These are phyloP conservation scores for Scytalidium lignicola DNA, from an alignment of 2,329 filamentous ascomycete genomes.

Conservation along the genomic window DNA sequence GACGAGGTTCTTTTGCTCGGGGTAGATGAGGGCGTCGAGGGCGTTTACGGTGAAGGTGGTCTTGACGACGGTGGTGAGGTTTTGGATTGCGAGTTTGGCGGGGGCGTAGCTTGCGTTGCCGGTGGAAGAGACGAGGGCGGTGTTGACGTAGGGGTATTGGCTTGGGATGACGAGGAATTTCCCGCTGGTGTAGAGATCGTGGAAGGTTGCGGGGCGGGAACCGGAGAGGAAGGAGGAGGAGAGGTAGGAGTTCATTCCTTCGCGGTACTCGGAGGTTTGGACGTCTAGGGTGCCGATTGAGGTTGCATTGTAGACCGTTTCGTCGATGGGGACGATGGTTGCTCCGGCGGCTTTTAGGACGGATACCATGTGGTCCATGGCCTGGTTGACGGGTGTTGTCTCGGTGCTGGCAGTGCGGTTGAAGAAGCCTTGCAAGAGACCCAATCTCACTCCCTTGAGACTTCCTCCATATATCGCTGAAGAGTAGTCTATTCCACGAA, in stretches of 20 bases:
- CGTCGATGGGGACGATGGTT: conserved; percentile 43
- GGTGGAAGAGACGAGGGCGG: conserved; percentile 45
- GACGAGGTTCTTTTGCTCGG: conserved; percentile 59
- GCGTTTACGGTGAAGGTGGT: conserved; percentile 42
- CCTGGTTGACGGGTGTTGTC: conserved; percentile 50
- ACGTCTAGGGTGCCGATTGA: conserved; percentile 49
- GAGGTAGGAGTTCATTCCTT: conserved; percentile 52
- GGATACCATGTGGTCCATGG: conserved; percentile 42
- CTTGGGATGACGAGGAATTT: conserved; percentile 55
- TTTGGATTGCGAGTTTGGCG: conserved; percentile 42
- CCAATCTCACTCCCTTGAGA: conserved; percentile 37
- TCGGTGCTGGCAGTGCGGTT: conserved; percentile 46
- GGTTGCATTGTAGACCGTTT: conserved; percentile 45
- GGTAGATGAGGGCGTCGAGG: conserved; percentile 57
- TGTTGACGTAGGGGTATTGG: conserved; percentile 51
- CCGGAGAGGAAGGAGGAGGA: conserved; percentile 36
- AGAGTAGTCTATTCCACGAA: conserved; percentile 41
- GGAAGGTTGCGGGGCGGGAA: conserved; percentile 38
- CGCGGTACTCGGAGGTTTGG: conserved; percentile 55
- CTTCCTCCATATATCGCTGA: conserved; percentile 23
- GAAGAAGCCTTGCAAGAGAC: conserved; percentile 45
- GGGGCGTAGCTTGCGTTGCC: conserved; percentile 42
- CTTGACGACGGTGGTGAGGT: conserved; percentile 46
- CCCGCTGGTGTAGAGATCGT: conserved; percentile 43
- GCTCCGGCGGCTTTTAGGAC: conserved; percentile 43